Conservation (phyloP, 306 rosid species). For the Glycyrrhiza uralensis region DNA sequence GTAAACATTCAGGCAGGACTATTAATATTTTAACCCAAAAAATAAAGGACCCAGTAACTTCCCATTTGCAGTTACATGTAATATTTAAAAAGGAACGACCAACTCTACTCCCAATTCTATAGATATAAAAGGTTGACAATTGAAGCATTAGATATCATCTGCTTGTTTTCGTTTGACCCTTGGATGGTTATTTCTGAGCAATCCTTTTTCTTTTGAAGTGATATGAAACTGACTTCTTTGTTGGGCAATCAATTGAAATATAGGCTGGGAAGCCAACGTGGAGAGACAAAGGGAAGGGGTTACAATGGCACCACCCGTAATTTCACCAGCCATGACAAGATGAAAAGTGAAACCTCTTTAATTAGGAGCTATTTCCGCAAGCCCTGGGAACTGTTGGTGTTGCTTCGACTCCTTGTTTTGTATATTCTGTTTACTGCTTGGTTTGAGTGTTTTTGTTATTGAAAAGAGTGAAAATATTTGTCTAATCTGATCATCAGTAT, state of each 20-base stretch:
- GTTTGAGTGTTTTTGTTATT: conserved; percentile 16
- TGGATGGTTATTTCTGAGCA: no score
- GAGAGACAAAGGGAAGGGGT: conserved; percentile 41
- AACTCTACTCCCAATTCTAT: no score
- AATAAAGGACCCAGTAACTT: no score
- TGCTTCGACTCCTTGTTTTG: neutral
- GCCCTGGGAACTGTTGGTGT: neutral
- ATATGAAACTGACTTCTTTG: neutral
- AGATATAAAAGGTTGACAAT: no score
- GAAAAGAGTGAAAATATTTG: neutral
- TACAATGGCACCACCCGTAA: conserved; percentile 26
- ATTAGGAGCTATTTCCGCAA: neutral
- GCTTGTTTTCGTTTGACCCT: neutral
- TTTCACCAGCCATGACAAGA: conserved; percentile 46
- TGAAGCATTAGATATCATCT: neutral
- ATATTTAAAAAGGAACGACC: no score
- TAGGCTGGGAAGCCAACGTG: conserved; percentile 69
- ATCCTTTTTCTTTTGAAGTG: neutral
- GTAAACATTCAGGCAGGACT: no score
- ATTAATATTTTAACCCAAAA: no score
- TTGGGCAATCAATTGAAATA: conserved; percentile 9
- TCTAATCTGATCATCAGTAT: neutral
- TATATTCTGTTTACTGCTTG: conserved; percentile 6
- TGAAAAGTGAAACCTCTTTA: conserved; percentile 22
- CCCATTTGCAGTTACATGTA: no score